Percentiles rank a stretch among this genome's conserved stretches.
Evolutionary conservation across 2,329 filamentous ascomycete species (phyloP).

Genomic region (Nemania serpens): DNA sequence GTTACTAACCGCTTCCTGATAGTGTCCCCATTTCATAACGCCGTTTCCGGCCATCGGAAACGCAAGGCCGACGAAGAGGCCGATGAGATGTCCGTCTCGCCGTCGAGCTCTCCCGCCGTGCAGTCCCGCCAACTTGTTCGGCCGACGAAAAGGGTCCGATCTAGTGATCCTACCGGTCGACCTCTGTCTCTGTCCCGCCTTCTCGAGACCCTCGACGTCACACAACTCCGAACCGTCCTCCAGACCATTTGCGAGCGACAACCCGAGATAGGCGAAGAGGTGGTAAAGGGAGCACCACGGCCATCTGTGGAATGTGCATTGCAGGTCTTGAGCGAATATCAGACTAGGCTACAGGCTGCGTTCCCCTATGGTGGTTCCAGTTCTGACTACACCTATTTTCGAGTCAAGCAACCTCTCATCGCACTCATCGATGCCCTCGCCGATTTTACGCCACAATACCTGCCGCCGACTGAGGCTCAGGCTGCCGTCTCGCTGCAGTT

Average conservation of each 20-base stretch:
- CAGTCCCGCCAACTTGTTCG: conserved; percentile 69
- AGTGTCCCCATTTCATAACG: conserved; percentile 59
- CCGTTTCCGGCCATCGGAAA: conserved; percentile 66
- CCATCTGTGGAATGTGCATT: conserved; percentile 82
- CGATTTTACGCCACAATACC: conserved; percentile 94
- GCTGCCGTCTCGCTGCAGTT: conserved; percentile 83
- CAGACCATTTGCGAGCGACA: conserved; percentile 90
- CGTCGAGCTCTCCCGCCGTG: conserved; percentile 78
- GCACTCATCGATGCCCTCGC: conserved; percentile 86
- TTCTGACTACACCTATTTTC: conserved; percentile 93
- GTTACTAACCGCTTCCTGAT: conserved; percentile 16
- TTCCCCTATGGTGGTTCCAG: conserved; percentile 85
- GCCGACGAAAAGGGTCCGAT: conserved; percentile 65
- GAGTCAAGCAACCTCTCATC: conserved; percentile 79
- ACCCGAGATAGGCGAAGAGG: conserved; percentile 82
- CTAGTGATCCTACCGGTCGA: conserved; percentile 67
- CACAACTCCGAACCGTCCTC: conserved; percentile 83
- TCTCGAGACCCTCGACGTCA: conserved; percentile 89
- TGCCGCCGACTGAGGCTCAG: conserved; percentile 88
- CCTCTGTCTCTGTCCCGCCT: conserved; percentile 68
- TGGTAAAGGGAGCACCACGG: conserved; percentile 82
- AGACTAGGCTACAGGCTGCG: conserved; percentile 74
- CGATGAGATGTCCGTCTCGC: conserved; percentile 91
- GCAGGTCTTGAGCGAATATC: conserved; percentile 80
- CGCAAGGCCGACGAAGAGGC: conserved; percentile 86